A percentile compares a stretch with the other conserved stretches of the same genome.
Conservation (phyloP, 352 stramenopile species). For the Thraustotheca clavata region DNA sequence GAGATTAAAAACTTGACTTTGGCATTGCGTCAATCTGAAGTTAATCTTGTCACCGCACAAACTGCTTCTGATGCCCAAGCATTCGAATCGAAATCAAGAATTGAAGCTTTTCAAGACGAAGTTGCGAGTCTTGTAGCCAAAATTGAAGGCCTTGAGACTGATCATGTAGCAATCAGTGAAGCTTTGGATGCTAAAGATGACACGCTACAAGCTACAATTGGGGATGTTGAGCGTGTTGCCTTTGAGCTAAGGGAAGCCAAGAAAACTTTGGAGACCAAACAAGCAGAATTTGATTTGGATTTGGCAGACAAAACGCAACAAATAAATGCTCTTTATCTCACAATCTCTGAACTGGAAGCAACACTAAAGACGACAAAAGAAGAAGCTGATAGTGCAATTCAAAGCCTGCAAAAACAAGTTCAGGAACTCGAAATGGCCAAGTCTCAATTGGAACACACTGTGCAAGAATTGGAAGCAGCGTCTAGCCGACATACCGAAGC, state of each 20-base stretch:
- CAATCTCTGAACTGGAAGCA: constrained; percentile 44
- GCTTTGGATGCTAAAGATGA: not conserved
- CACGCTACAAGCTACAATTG: not conserved
- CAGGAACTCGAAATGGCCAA: constrained; percentile 56
- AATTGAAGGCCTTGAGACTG: not conserved
- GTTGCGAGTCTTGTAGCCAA: not conserved
- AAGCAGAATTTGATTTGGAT: constrained; percentile 71
- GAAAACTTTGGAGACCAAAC: not conserved
- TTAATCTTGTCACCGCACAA: not conserved
- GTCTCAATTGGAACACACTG: constrained; percentile 61
- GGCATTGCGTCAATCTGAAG: too few relatives aligned
- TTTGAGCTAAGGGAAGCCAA: not conserved
- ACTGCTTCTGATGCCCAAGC: not conserved
- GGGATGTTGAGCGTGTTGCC: not conserved
- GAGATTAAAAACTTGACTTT: too few relatives aligned
- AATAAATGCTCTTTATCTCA: constrained; percentile 46
- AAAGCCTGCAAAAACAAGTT: constrained; percentile 62
- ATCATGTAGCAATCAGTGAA: not conserved
- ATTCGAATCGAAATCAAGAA: not conserved
- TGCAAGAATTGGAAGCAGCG: constrained; percentile 40
- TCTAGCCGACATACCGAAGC: not conserved
- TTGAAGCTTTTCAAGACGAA: too few relatives aligned
- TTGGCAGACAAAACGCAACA: constrained; percentile 49
- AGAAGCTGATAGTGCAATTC: constrained; percentile 60
- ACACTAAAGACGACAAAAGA: constrained; percentile 60